A percentile compares a stretch with the other conserved stretches of the same genome.
Conservation (phyloP, 305 asterid species). For the Ilex paraguariensis region DNA sequence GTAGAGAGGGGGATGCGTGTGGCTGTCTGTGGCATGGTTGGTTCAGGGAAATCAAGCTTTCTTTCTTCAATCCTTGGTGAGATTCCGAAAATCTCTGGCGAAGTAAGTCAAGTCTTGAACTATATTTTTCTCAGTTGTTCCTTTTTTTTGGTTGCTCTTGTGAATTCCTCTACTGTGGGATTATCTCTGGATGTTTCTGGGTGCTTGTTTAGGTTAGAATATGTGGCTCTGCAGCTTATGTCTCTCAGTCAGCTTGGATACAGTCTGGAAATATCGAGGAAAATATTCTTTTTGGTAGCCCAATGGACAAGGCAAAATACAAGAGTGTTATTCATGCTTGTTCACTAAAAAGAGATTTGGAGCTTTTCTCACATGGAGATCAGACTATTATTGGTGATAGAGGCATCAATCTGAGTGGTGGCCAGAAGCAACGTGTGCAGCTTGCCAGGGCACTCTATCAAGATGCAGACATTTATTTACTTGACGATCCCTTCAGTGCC, state of each 20-base stretch:
- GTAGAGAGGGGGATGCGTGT: constrained; percentile 90
- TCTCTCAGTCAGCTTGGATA: constrained; percentile 96
- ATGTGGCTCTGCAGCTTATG: constrained; percentile 89
- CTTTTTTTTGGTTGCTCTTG: constrained; percentile 1
- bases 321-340: constrained; percentile 86
- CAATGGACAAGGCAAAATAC: constrained; percentile 87
- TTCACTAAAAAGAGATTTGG: constrained; percentile 62
- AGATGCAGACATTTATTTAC: constrained; percentile 73
- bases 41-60: constrained; percentile 95
- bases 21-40: constrained; percentile 95
- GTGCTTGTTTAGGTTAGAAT: constrained; percentile 60
- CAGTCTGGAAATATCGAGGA: constrained; percentile 95
- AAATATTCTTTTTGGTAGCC: constrained; percentile 86
- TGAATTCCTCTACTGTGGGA: constrained; percentile 6
- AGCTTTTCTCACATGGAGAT: constrained; percentile 72
- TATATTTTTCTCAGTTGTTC: constrained; percentile 9
- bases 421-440: constrained; percentile 79
- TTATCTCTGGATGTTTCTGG: constrained; percentile 12
- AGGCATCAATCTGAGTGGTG: constrained; percentile 83
- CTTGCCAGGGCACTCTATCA: constrained; percentile 82
- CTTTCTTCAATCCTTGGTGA: constrained; percentile 97
- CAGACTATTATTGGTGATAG: constrained; percentile 80
- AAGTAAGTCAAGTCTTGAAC: constrained; percentile 52
- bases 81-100: constrained; percentile 85
- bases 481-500: constrained; percentile 82